Evolutionary conservation across 768 basidiomycete genomes (phyloP), one percentile per base, ranked within the genome.

Genomic region (Termitomyces titanicus): DNA sequence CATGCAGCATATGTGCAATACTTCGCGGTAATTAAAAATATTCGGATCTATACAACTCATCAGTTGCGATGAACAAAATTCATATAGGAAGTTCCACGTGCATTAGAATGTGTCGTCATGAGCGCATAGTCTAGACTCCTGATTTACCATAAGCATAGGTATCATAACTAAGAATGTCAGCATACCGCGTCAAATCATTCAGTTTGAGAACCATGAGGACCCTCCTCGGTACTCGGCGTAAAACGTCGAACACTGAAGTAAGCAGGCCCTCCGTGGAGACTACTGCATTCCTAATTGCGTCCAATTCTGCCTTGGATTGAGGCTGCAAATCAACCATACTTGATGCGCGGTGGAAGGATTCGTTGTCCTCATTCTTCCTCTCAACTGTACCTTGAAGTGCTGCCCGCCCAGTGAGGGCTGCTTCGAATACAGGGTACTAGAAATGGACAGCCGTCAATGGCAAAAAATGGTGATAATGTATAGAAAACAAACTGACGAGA

Each of bases 381-480:
- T 78, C 75, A 75, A 78, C 81, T 6, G 81, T 75, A 31, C 85
- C 87, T 65, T 85, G 81, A 52, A 96, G 69, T 1, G 83, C 84
- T 17, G 90, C 85, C 39, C 94, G 82, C 5, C 86, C 88, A n/a
- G 95, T 98, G 43, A 98, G 86, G 13, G 95, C 95, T 20, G 93
- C 92, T 70, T 98, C 94, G 58, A 98, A 94, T 11, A 97, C 81
- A 9, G 94, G 91, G 67, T 97, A 98, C 89, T 95, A 64, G 4
- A 27, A n/a, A n/a, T 8, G n/a, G 18, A 31, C 20, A 20, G 33
- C 5, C 38, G 50, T 55, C 22, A 50, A 8, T 11, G n/a, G 22
- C 11, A 54, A 22, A 47, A 22, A 20, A 42, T 20, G 45, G n/a
- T 34, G 25, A 49, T 29, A 47, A 9, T 20, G 31, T 46, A 53